These are phyloP conservation scores for Paramyrothecium roridum DNA, from an alignment of 2,329 filamentous ascomycete species.

Conservation along the genomic window DNA sequence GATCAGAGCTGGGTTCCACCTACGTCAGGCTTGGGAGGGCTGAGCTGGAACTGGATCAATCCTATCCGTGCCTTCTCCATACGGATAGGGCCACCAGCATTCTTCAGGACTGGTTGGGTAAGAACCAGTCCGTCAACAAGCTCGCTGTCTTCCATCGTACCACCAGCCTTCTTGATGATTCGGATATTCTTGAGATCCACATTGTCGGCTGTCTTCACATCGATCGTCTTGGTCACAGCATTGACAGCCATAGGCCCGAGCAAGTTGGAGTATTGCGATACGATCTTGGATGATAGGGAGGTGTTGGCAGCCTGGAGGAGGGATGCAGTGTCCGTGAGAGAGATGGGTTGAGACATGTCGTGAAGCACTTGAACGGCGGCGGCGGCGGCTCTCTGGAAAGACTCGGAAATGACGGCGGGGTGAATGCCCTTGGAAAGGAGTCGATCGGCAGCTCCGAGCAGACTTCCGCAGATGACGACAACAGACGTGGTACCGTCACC, in stretches of 20 bases:
- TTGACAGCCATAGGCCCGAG: constrained; percentile 98
- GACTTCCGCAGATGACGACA: constrained; percentile 93
- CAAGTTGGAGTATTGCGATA: constrained; percentile 92
- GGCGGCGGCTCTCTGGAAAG: constrained; percentile 91
- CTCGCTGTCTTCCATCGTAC: constrained; percentile 97
- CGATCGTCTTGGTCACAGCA: constrained; percentile 92
- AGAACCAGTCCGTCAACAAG: constrained; percentile 93
- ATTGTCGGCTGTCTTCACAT: constrained; percentile 92
- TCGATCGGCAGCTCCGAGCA: constrained; percentile 89
- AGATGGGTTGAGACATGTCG: constrained; percentile 93
- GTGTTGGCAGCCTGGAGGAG: constrained; percentile 96
- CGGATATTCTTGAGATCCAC: constrained; percentile 96
- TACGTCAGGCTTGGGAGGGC: constrained; percentile 94
- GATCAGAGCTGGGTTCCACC: constrained; percentile 23
- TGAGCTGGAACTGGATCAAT: constrained; percentile 97
- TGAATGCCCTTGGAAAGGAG: constrained; percentile 92
- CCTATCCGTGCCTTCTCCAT: constrained; percentile 98
- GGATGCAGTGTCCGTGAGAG: constrained; percentile 80
- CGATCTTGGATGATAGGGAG: constrained; percentile 96
- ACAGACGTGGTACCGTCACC: constrained; percentile 98
- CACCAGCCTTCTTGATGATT: constrained; percentile 95
- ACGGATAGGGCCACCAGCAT: constrained; percentile 80
- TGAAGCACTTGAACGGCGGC: constrained; percentile 87
- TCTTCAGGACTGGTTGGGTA: constrained; percentile 91
- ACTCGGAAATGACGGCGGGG: constrained; percentile 94